A percentile compares a stretch with the other conserved stretches of the same genome.
Conservation (phyloP, 208 protist genomes). For the Zelonia costaricensis region DNA sequence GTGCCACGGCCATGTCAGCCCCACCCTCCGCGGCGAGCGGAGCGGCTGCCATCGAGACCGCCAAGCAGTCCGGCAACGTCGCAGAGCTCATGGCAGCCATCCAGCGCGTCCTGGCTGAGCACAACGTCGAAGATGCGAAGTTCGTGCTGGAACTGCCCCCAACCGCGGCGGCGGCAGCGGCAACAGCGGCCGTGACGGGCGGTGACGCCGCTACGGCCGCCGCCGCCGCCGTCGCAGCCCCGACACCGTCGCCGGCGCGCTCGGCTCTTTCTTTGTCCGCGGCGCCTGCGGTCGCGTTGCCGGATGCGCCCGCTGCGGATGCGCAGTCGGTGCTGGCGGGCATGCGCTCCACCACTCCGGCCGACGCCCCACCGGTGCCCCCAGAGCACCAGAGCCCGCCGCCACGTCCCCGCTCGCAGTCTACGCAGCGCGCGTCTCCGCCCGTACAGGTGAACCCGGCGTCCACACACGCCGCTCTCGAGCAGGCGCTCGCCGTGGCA, state of each 20-base stretch:
- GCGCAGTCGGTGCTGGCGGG: too few relatives aligned
- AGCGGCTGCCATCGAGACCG: neutral
- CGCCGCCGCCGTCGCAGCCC: neutral
- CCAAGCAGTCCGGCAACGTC: slow-evolving; percentile 3
- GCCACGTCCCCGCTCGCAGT: slow-evolving; percentile 21
- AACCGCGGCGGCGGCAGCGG: neutral
- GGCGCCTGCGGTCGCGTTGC: too few relatives aligned
- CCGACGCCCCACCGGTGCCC: slow-evolving; percentile 1
- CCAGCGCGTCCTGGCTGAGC: slow-evolving; percentile 46
- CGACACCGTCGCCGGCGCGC: too few relatives aligned
- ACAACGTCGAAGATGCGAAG: slow-evolving; percentile 46
- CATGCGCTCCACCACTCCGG: slow-evolving; percentile 1
- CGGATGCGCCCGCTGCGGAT: too few relatives aligned
- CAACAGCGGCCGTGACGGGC: neutral
- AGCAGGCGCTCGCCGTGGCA: too few relatives aligned
- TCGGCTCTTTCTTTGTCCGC: too few relatives aligned
- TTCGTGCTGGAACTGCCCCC: slow-evolving; percentile 42
- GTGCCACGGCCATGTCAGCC: neutral
- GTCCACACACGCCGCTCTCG: too few relatives aligned
- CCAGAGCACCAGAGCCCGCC: slow-evolving; percentile 16
- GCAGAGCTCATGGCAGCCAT: slow-evolving; percentile 44
- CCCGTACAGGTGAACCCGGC: too few relatives aligned
- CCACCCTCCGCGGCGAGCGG: neutral
- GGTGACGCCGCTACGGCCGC: neutral
- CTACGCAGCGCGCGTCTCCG: too few relatives aligned